Base-by-base conservation (phyloP, 202 grass and related monocot genomes). In the Schoenoplectus triqueter region DNA sequence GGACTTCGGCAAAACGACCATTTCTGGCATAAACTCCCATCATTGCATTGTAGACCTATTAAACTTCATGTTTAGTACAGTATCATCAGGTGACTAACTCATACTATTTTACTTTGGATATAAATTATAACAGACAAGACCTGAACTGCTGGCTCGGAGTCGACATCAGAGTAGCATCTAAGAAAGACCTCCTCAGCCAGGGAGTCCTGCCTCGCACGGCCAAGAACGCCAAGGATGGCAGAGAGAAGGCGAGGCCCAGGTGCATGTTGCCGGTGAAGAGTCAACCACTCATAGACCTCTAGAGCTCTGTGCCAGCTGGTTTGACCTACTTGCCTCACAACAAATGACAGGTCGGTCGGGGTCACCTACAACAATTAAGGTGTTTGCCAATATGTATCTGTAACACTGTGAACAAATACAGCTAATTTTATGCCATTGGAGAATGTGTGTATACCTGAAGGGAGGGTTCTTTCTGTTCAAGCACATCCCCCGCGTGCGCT, bases 231-330 rank as follows among this genome's bases (percentile, higher is more conserved):
- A 20, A 97, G 86, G 3, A 89, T 88, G 71, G 86, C 75, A 9
- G 95, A 91, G 55, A 98, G 89, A 63, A 92, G 86, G 66, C 89
- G 95, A 31, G 95, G 88, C 0, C 83, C 85, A 64, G 95, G 92
- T 11, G 88, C 83, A 59, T 88, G 82, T 60, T 60, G 51, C 49
- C 80, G 81, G 78, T 87, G 76, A 41, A 87, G 86, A 47, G 87
- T 89, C 66, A 93, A 85, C 95, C 95, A 98, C 91, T 98, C 92
- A 75, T 93, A 98, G n/a, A 86, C 92, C 63, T 98, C 91, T 52
- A 95, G 77, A 52, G 92, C 92, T 57, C 92, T 89, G 10, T 86
- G 73, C 95, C 95, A 98, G 71, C 88, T 93, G 61, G 83, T 41
- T 40, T 73, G 64, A 4, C 95, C 95, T 21, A 98, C 85, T 62